phyloP scores from a whole-genome alignment of 208 protist species.

The Balamuthia mandrillaris region DNA sequence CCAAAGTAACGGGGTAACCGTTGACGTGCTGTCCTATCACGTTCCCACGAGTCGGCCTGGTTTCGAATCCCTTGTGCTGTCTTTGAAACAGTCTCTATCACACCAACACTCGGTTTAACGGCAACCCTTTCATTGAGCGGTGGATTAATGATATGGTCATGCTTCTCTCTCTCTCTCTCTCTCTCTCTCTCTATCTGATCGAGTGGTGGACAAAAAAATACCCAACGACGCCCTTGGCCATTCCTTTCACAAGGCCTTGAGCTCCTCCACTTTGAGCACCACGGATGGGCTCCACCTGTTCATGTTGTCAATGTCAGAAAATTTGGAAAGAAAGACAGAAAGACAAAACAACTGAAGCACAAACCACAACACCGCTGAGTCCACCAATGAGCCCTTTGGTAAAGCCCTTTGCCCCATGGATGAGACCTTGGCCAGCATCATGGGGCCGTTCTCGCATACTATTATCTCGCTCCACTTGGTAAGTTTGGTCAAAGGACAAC shows the following conservation, averaged over 20 bases:
- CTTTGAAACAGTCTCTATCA: conserved; percentile 61
- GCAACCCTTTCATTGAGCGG: neutral
- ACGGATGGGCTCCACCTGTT: conserved; percentile 31
- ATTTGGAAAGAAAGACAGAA: neutral
- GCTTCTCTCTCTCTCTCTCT: too few species aligned
- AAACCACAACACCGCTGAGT: conserved; percentile 55
- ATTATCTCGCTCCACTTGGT: conserved; percentile 33
- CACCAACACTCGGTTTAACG: conserved; percentile 67
- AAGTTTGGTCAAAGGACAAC: conserved; percentile 59
- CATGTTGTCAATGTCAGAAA: neutral
- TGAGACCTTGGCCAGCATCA: neutral
- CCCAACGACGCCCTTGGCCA: conserved; percentile 12
- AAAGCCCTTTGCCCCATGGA: conserved; percentile 57
- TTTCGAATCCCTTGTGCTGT: conserved; percentile 58
- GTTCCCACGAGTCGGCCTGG: conserved; percentile 24
- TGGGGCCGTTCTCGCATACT: neutral
- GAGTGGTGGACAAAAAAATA: neutral
- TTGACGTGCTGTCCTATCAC: neutral
- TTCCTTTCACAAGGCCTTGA: conserved; percentile 14
- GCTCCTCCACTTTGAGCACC: neutral
- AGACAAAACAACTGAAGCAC: neutral
- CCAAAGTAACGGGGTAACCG: conserved; percentile 21
- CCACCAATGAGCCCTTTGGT: conserved; percentile 66
- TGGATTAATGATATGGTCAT: neutral
- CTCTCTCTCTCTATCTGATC: too few species aligned